Conservation (phyloP, 2,329 filamentous ascomycete species). For the Macrophomina tecta region DNA sequence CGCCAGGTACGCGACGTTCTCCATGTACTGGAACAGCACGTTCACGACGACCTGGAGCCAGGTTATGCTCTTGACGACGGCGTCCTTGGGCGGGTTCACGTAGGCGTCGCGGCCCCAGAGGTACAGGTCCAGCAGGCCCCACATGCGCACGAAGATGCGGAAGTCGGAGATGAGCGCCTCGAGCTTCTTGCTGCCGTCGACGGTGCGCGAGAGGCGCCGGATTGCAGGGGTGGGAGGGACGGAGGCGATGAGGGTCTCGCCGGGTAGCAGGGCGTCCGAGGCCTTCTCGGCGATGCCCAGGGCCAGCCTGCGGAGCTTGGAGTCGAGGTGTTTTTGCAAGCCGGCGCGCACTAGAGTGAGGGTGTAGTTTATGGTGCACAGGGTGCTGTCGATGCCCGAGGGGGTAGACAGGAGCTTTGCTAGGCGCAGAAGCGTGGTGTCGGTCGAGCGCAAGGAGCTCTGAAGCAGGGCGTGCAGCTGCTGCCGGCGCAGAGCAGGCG, state of each 20-base stretch:
- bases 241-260: slow-evolving; percentile 48
- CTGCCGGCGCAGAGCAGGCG: slow-evolving; percentile 13
- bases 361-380: slow-evolving; percentile 53
- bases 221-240: slow-evolving; percentile 43
- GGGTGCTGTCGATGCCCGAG: slow-evolving; percentile 47
- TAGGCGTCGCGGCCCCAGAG: slow-evolving; percentile 62
- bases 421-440: slow-evolving; percentile 43
- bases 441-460: slow-evolving; percentile 35
- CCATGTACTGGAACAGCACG: slow-evolving; percentile 75
- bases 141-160: slow-evolving; percentile 76
- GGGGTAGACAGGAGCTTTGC: slow-evolving; percentile 48
- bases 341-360: slow-evolving; percentile 49
- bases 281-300: slow-evolving; percentile 44
- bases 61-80: slow-evolving; percentile 54
- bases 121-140: slow-evolving; percentile 77
- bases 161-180: slow-evolving; percentile 72
- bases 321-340: slow-evolving; percentile 45
- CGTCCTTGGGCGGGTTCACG: slow-evolving; percentile 39
- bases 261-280: slow-evolving; percentile 46
- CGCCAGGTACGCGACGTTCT: slow-evolving; percentile 82
- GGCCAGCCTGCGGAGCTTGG: slow-evolving; percentile 44
- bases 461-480: slow-evolving; percentile 30
- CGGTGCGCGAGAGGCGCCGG: slow-evolving; percentile 41
- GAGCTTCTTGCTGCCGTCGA: slow-evolving; percentile 53
- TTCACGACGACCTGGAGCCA: slow-evolving; percentile 73